A percentile compares a stretch with the other conserved stretches of the same genome.
Conservation (phyloP, 257 asterid genomes). For the Haberlea rhodopensis region DNA sequence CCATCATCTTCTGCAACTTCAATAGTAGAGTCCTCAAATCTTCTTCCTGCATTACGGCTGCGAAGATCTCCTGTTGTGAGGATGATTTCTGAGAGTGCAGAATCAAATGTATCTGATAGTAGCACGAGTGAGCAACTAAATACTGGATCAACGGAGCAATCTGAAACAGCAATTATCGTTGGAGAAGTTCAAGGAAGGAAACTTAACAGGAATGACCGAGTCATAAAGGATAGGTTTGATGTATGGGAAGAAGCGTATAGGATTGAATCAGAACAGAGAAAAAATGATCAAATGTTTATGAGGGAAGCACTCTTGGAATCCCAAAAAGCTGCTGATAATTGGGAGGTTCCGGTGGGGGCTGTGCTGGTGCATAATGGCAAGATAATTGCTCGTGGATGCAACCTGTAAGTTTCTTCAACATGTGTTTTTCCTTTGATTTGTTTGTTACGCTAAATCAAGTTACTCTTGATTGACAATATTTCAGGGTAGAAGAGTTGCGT, state of each 20-base stretch:
- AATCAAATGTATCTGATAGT: conserved; percentile 42
- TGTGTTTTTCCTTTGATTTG: conserved; percentile 12
- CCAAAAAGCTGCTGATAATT: conserved; percentile 80
- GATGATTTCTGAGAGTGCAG: conserved; percentile 34
- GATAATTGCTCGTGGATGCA: conserved; percentile 92
- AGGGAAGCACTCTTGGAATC: conserved; percentile 94
- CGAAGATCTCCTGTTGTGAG: conserved; percentile 47
- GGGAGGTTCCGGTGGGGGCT: conserved; percentile 99
- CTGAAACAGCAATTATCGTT: conserved; percentile 34
- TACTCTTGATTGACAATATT: conserved; percentile 25
- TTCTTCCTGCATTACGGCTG: conserved; percentile 39
- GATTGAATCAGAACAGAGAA: conserved; percentile 64
- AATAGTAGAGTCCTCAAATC: conserved; percentile 29
- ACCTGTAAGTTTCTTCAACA: conserved; percentile 61
- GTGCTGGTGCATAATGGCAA: conserved; percentile 83
- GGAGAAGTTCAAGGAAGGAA: conserved; percentile 43
- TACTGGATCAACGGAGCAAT: conserved; percentile 34
- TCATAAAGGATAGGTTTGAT: conserved; percentile 64
- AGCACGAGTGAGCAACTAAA: conserved; percentile 33
- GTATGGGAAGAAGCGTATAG: conserved; percentile 94
- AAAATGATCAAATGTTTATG: conserved; percentile 82
- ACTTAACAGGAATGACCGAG: conserved; percentile 63
- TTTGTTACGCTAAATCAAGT: conserved; percentile 15
- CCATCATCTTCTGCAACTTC: conserved; percentile 32
- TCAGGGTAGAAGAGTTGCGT: conserved; percentile 92